A percentile compares a stretch with the other conserved stretches of the same genome.
phyloP scores from a whole-genome alignment of 139 green algal species.

The Chloropicon primus region DNA sequence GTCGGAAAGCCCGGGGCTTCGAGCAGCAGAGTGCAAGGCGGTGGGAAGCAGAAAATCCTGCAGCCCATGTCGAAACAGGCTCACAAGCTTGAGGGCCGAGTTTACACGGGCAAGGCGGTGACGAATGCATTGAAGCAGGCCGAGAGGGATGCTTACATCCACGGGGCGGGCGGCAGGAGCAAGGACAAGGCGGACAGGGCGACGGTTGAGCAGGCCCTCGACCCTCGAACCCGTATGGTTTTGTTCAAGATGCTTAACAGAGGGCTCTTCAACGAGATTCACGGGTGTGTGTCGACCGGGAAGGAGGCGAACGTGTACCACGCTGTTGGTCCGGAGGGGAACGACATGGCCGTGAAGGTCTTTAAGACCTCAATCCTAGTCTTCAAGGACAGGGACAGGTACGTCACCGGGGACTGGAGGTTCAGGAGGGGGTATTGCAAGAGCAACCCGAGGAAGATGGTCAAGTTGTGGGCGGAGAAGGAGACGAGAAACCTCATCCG shows the following conservation, averaged over 20 bases:
- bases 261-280: conserved; percentile 46
- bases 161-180: not conserved
- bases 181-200: conserved; percentile 76
- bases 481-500: conserved; percentile 92
- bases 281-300: conserved; percentile 88
- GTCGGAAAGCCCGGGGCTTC: not conserved
- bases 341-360: conserved; percentile 90
- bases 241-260: conserved; percentile 88
- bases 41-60: not conserved
- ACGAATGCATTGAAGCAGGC: not conserved
- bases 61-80: conserved; percentile 15
- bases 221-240: conserved; percentile 90
- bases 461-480: conserved; percentile 97
- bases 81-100: conserved; percentile 37
- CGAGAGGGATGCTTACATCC: not conserved
- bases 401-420: conserved; percentile 89
- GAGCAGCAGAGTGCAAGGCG: not conserved
- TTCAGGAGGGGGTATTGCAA: conserved; percentile 86
- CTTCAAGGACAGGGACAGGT: conserved; percentile 75
- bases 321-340: conserved; percentile 25
- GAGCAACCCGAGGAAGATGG: conserved; percentile 97
- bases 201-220: conserved; percentile 82
- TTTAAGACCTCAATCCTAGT: conserved; percentile 98
- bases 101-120: conserved; percentile 19
- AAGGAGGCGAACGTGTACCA: conserved; percentile 99